phyloP scores from a whole-genome alignment of 2,329 filamentous ascomycete genomes.

The Gnomoniopsis smithogilvyi region DNA sequence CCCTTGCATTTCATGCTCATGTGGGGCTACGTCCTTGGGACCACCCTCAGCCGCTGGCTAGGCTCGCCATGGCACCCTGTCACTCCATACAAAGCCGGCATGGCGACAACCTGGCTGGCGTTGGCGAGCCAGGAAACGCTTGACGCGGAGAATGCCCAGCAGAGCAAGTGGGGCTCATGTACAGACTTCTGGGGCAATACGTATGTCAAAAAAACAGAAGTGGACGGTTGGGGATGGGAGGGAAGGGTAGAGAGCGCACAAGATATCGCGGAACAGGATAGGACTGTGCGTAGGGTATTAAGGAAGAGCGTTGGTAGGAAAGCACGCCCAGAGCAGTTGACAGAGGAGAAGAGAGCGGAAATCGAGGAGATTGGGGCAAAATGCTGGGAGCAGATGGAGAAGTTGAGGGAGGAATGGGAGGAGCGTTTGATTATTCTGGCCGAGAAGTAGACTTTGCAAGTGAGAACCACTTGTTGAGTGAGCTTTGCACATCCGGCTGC shows the following conservation, averaged over 20 bases:
- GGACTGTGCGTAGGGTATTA: conserved; percentile 41
- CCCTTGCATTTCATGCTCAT: conserved; percentile 68
- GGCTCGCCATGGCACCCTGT: conserved; percentile 88
- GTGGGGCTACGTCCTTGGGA: conserved; percentile 63
- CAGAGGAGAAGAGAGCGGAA: conserved; percentile 53
- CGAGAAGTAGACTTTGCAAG: background rate
- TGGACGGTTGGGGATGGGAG: conserved; percentile 80
- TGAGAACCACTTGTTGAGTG: background rate
- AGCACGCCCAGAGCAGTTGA: conserved; percentile 55
- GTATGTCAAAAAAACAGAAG: conserved; percentile 72
- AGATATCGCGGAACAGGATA: conserved; percentile 35
- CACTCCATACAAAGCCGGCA: conserved; percentile 72
- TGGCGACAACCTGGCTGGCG: conserved; percentile 73
- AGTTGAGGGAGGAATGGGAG: conserved; percentile 65
- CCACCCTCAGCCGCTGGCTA: conserved; percentile 70
- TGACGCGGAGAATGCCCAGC: conserved; percentile 50
- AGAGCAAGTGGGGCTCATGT: conserved; percentile 82
- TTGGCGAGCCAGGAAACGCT: conserved; percentile 64
- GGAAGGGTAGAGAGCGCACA: conserved; percentile 52
- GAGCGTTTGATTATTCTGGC: conserved; percentile 28
- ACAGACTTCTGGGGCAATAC: conserved; percentile 55
- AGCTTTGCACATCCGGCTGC: background rate
- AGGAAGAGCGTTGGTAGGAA: conserved; percentile 56
- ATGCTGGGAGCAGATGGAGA: conserved; percentile 71
- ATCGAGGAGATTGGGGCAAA: conserved; percentile 61